Evolutionary conservation across 805 yeast genomes (phyloP), one percentile per base, ranked within the genome.

Genomic region (Saturnispora gosingensis): DNA sequence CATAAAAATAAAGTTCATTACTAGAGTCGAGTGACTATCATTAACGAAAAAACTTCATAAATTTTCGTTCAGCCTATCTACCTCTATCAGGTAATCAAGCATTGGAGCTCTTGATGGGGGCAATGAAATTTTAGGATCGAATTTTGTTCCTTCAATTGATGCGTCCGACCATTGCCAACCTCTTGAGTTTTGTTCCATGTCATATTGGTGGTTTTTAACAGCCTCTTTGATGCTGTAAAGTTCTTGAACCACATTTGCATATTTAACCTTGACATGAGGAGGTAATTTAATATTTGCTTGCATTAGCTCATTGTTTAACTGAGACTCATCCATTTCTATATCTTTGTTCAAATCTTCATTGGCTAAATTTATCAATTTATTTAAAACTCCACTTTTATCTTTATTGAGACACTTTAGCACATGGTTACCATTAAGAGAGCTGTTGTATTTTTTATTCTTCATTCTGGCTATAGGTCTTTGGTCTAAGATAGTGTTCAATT

Each of bases 191-290:
- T 32, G 11, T 11, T 43, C 5, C 51, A 49, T 49, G 16, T 49
- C 47, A 10, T n/a, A 4, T 35, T 49, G 28, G 38, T 49, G 51
- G 18, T 18, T 10, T 8, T 6, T 18, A 34, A 39, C 45, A 18
- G 51, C 36, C 1, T 49, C 28, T 6, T 32, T 49, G 8, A 43
- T 27, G 32, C 43, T 32, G 32, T n/a, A 35, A 15, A 49, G 36
- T 43, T 49, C 51, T 35, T 49, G 43, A 35, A 49, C 25, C 5
- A 49, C 43, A 36, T 49, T 49, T 10, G 34, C n/a, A 27, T 49
- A 43, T 8, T 24, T 27, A 43, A 49, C 20, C 36, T 43, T 43
- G 25, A 16, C 22, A 48, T 34, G 16, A 7, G 25, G 8, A 5
- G 50, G 40, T 22, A 48, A 18, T 36, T 43, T 49, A 18, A 43